Evolutionary conservation across 176 grass and related monocot genomes (phyloP), one percentile per base, ranked within the genome.

Genomic region (Phoenix roebelenii): DNA sequence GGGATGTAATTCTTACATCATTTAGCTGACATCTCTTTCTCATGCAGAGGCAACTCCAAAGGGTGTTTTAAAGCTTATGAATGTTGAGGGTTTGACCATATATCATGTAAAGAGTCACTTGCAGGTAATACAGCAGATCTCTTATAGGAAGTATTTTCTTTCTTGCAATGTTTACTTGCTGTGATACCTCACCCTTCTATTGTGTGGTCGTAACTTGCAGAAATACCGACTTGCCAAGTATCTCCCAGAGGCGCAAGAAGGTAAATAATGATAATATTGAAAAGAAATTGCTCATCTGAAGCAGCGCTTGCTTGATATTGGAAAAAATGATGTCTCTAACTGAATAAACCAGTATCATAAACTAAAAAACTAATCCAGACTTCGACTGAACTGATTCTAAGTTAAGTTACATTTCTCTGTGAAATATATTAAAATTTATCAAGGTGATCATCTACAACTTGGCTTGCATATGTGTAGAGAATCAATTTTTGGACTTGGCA

Each of bases 101-200:
- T 89, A 79, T 75, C 90, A 95, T 74, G 82, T 95, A 79, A 95
- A 95, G 79, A 95, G 90, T 79, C 90, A 95, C 54, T 76, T 95
- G 63, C 85, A 95, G 89, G 89, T 95, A 64, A 39, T 7, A 44
- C 3, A 2, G 5, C 59, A 22, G 29, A 59, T 73, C 39, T 73
- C 30, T n/a, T 53, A 51, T 10, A 17, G 16, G 1, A 26, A 22
- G 48, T 15, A 19, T 56, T 23, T 2, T 51, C n/a, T 73, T 48
- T 24, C 18, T 30, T 10, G 35, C 12, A 44, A 44, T 12, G 35
- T 14, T 12, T 44, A 14, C 35, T 14, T 44, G 50, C 49, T 55
- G 4, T 24, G 53, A 29, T 44, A 50, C 48, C 18, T 15, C 1
- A 68, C 30, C 4, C 14, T 80, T 25, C 57, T 4, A 18, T 24